Conservation (phyloP, 345 rosid species). For the Citrus cavaleriei region DNA sequence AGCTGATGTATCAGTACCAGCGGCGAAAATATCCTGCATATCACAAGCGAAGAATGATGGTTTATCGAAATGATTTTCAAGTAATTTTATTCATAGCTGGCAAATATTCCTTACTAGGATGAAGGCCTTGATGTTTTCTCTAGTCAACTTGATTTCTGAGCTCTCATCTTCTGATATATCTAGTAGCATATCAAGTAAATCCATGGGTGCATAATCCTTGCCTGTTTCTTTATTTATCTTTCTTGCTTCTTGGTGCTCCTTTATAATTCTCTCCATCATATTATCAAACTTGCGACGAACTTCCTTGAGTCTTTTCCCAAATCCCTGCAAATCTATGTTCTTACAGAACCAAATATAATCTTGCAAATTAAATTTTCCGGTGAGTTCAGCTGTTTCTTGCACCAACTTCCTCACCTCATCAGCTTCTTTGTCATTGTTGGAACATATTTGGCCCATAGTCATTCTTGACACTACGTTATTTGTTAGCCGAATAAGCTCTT, state of each 20-base stretch:
- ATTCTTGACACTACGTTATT: slow-evolving; percentile 43
- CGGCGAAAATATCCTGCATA: slow-evolving; percentile 34
- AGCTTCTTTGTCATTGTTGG: slow-evolving; percentile 27
- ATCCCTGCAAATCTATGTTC: slow-evolving; percentile 51
- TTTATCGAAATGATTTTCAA: not conserved
- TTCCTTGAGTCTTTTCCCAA: slow-evolving; percentile 31
- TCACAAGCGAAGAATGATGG: not conserved
- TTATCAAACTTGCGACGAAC: slow-evolving; percentile 36
- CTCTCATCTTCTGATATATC: slow-evolving; percentile 38
- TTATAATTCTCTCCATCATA: slow-evolving; percentile 39
- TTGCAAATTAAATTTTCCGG: slow-evolving; percentile 51
- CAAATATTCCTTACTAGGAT: not conserved
- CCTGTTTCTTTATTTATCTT: slow-evolving; percentile 21
- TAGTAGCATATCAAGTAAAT: slow-evolving; percentile 45
- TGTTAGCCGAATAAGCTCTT: slow-evolving; percentile 34
- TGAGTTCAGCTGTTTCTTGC: slow-evolving; percentile 29
- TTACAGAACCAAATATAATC: slow-evolving; percentile 54
- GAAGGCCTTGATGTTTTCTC: slow-evolving; percentile 47
- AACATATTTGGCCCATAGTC: slow-evolving; percentile 39
- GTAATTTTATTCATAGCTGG: no score
- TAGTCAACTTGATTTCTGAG: slow-evolving; percentile 42
- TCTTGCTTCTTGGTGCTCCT: slow-evolving; percentile 42
- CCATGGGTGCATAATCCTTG: slow-evolving; percentile 19
- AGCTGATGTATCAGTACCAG: slow-evolving; percentile 70
- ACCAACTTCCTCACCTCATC: slow-evolving; percentile 39